A percentile compares a stretch with the other conserved stretches of the same genome.
phyloP scores from a whole-genome alignment of 1,284 basidiomycete genomes.

The Thecaphora thlaspeos region DNA sequence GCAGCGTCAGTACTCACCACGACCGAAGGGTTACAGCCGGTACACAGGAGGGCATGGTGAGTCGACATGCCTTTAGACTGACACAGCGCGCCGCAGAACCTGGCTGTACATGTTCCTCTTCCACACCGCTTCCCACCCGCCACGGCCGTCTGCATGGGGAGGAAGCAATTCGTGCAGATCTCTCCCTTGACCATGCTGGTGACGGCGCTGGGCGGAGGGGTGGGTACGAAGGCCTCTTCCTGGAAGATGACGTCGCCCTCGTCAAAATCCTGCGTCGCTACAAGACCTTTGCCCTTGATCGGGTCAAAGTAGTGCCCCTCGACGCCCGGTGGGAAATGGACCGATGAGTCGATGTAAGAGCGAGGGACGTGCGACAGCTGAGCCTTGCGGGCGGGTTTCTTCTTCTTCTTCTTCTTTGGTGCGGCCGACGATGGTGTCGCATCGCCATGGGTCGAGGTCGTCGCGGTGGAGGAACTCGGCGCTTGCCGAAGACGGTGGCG shows the following conservation, averaged over 20 bases:
- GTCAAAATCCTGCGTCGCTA: constrained; percentile 68
- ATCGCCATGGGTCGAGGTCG: background rate
- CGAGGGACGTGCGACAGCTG: constrained; percentile 16
- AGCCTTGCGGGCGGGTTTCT: constrained; percentile 10
- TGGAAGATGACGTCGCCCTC: constrained; percentile 77
- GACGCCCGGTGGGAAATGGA: constrained; percentile 58
- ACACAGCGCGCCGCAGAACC: constrained; percentile 79
- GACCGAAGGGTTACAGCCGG: constrained; percentile 70
- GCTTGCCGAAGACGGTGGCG: constrained; percentile 10
- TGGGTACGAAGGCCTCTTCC: constrained; percentile 63
- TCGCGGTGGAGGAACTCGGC: background rate
- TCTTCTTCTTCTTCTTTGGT: constrained; percentile 20
- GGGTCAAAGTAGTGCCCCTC: constrained; percentile 70
- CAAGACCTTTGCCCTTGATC: constrained; percentile 77
- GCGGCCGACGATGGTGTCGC: background rate
- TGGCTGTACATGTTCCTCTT: constrained; percentile 59
- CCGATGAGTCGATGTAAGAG: constrained; percentile 33
- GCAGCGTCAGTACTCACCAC: too few species aligned
- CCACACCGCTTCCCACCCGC: constrained; percentile 48
- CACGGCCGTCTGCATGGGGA: constrained; percentile 48
- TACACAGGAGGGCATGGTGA: constrained; percentile 73
- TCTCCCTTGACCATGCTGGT: constrained; percentile 24
- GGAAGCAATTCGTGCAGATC: constrained; percentile 47
- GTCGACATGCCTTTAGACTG: constrained; percentile 64
- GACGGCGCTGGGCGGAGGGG: constrained; percentile 40